These are phyloP conservation scores for Lipomyces yarrowii DNA, from an alignment of 1,139 yeast genomes.

Conservation along the genomic window DNA sequence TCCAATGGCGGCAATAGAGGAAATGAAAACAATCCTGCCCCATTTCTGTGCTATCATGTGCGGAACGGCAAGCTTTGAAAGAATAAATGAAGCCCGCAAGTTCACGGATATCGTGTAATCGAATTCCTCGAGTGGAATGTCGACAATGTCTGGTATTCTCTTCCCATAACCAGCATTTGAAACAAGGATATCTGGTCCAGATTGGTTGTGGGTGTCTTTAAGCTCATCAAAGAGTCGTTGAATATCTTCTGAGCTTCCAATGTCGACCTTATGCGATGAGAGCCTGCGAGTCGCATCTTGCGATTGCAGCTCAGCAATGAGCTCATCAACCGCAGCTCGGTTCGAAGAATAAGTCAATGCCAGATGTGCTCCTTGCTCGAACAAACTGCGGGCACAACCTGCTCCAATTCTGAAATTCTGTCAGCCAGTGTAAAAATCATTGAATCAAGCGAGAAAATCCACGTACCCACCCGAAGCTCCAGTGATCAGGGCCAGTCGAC, in stretches of 20 bases:
- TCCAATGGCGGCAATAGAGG: not conserved
- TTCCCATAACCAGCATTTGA: not conserved
- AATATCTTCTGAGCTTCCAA: not conserved
- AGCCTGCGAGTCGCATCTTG: not conserved
- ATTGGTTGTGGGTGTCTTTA: not conserved
- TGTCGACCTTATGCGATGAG: not conserved
- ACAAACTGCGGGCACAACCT: not conserved
- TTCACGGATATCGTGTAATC: not conserved
- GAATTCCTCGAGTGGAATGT: not conserved
- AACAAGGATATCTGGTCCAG: not conserved
- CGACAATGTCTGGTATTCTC: not conserved
- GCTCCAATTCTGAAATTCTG: not conserved
- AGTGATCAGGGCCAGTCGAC: not conserved
- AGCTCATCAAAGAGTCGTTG: not conserved
- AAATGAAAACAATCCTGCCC: not conserved
- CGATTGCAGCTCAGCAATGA: not conserved
- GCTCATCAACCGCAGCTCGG: not conserved
- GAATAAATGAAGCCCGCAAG: not conserved
- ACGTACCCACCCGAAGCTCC: not conserved
- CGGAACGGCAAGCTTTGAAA: not conserved
- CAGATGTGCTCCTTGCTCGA: not conserved
- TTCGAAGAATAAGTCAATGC: not conserved
- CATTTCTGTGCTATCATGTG: not conserved
- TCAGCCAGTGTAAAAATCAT: not conserved
- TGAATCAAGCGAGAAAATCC: too few species aligned